Evolutionary conservation across 2,329 filamentous ascomycete genomes (phyloP), one percentile per base, ranked within the genome.

Genomic region (Aspergillus neotritici): DNA sequence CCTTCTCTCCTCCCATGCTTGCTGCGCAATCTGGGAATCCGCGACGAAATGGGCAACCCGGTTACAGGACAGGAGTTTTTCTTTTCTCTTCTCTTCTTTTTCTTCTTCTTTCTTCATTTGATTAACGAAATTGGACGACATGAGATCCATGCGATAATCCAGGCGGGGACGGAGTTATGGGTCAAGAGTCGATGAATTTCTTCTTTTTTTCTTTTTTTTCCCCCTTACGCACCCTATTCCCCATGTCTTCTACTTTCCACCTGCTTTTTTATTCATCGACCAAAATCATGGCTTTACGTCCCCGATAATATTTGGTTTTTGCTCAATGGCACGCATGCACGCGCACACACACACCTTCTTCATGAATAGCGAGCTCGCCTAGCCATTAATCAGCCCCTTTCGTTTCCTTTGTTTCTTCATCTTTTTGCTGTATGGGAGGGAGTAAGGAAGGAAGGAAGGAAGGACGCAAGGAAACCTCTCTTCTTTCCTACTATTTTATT

Each of bases 91-190:
- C 38, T 47, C 34, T 37, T 28, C n/a, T 52, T 47, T 47, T 37
- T 34, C 21, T 25, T 53, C 45, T 45, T 17, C 42, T 36, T 46
- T 11, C 40, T 40, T 34, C 34, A 37, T 50, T 33, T 35, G 31
- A 33, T 49, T 50, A 43, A 48, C 49, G 49, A 49, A 42, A 41
- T 43, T 43, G 42, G 45, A 45, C 43, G 51, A 53, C 45, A 46
- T 41, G 40, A 46, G 41, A 44, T 31, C 37, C 42, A 49, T 44
- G 47, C 37, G 29, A 37, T 36, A 42, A 34, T 34, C 32, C 42
- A 41, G 41, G 35, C 16, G 37, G 46, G 32, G 21, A 31, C 38
- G 47, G 45, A 49, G 45, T 51, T 50, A 37, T 42, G 41, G 46
- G 40, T 40, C 31, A 15, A 31, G 40, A 34, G 34, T 46, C 31